phyloP scores from a whole-genome alignment of 2,329 filamentous ascomycete genomes.

The Nemania diffusa region DNA sequence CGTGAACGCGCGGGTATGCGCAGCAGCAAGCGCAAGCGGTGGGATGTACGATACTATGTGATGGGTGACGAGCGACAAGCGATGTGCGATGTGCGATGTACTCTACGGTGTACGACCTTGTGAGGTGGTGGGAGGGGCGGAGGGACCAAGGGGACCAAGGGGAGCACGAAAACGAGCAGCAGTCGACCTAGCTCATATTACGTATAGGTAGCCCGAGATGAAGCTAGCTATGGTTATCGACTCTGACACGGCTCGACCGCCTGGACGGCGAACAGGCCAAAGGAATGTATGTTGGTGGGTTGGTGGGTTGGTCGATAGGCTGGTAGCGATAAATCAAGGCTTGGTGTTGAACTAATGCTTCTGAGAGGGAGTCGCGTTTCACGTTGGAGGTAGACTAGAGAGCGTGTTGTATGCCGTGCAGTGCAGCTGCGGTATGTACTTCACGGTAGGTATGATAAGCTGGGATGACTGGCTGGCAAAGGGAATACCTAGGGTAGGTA shows the following conservation, averaged over 20 bases:
- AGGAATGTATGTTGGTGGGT: slow-evolving; percentile 20
- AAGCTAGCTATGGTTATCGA: slow-evolving; percentile 19
- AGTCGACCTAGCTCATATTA: slow-evolving; percentile 50
- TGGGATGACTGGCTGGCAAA: slow-evolving; percentile 21
- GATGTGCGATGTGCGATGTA: not conserved
- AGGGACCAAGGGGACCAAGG: slow-evolving; percentile 19
- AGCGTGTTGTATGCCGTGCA: slow-evolving; percentile 18
- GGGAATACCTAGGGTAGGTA: not conserved
- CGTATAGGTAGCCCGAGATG: slow-evolving; percentile 29
- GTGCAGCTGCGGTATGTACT: not conserved
- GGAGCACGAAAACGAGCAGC: slow-evolving; percentile 28
- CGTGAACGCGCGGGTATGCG: slow-evolving; percentile 43
- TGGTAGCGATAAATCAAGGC: slow-evolving; percentile 16
- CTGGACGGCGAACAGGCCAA: slow-evolving; percentile 47
- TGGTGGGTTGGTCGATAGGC: slow-evolving; percentile 32
- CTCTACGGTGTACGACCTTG: not conserved
- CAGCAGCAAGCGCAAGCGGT: slow-evolving; percentile 37
- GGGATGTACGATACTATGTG: slow-evolving; percentile 9
- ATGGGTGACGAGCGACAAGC: not conserved
- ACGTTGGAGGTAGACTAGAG: slow-evolving; percentile 21
- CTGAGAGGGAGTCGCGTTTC: slow-evolving; percentile 38
- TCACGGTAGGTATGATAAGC: slow-evolving; percentile 18
- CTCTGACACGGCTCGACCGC: slow-evolving; percentile 43
- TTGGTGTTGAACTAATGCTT: no score
- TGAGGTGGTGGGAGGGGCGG: slow-evolving; percentile 6